Percentiles rank a stretch among this genome's conserved stretches.
phyloP scores from a whole-genome alignment of 495 filamentous ascomycete species.

The Aspergillus homomorphus region DNA sequence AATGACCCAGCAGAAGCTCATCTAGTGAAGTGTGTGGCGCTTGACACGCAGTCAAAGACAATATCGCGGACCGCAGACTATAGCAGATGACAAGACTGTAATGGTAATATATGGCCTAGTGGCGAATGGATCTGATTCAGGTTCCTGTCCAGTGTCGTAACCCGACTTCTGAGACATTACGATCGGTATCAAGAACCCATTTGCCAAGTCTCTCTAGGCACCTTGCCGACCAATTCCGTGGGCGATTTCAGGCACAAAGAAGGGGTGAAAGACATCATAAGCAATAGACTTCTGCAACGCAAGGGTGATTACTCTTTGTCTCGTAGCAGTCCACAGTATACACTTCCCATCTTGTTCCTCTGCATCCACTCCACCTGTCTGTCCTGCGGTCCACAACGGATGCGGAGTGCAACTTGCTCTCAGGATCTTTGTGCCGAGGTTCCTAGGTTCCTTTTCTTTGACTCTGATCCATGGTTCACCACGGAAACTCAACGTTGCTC shows the following conservation, averaged over 20 bases:
- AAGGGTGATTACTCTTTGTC: conserved; percentile 1
- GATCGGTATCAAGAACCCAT: not conserved
- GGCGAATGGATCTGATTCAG: not conserved
- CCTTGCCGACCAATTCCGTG: conserved; percentile 1
- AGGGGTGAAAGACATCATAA: not conserved
- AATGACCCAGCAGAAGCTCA: not conserved
- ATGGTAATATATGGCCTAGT: not conserved
- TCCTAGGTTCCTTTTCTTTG: not conserved
- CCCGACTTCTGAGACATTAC: not conserved
- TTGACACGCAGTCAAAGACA: not conserved
- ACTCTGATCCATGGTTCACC: conserved; percentile 19
- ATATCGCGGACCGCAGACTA: no score
- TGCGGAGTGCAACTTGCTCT: not conserved
- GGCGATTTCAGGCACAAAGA: not conserved
- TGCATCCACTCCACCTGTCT: not conserved
- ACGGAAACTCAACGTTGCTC: conserved; percentile 7
- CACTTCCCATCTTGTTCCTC: not conserved
- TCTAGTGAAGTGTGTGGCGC: not conserved
- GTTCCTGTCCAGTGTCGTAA: not conserved
- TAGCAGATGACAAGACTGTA: no score
- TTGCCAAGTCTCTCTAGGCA: not conserved
- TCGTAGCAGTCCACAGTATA: not conserved
- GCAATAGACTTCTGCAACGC: not conserved
- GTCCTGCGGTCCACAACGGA: not conserved
- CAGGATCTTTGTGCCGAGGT: not conserved